Evolutionary conservation across 1,284 basidiomycete genomes (phyloP).

Genomic region (Wallemia mellicola): DNA sequence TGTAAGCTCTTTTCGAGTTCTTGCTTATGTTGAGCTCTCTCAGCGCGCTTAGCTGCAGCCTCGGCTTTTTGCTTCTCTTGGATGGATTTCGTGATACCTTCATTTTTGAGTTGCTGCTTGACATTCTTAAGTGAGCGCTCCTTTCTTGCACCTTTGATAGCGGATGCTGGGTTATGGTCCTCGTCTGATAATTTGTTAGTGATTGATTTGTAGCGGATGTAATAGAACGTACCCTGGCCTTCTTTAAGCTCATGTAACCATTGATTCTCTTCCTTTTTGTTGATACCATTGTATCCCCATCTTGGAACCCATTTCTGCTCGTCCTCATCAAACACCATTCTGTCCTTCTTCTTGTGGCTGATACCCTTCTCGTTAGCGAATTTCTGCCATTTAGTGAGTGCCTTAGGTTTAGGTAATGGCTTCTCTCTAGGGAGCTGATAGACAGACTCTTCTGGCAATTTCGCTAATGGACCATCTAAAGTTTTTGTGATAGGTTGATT

Average conservation of each 20-base stretch:
- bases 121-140: slow-evolving; percentile 57
- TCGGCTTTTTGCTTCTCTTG: slow-evolving; percentile 4
- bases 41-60: slow-evolving; percentile 7
- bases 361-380: slow-evolving; percentile 91
- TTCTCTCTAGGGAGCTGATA: slow-evolving; percentile 65
- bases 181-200: slow-evolving; percentile 20
- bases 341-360: slow-evolving; percentile 44
- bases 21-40: slow-evolving; percentile 28
- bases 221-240: slow-evolving; percentile 16
- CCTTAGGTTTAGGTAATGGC: slow-evolving; percentile 69
- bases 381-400: slow-evolving; percentile 82
- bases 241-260: slow-evolving; percentile 77
- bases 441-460: slow-evolving; percentile 36
- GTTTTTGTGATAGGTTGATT: slow-evolving; percentile 44
- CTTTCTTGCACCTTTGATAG: slow-evolving; percentile 45
- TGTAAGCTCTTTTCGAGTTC: slow-evolving; percentile 51
- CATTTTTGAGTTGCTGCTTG: slow-evolving; percentile 44
- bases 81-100: slow-evolving; percentile 25
- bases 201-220: slow-evolving; percentile 1
- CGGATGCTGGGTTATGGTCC: slow-evolving; percentile 47
- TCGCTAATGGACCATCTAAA: slow-evolving; percentile 52
- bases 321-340: slow-evolving; percentile 79
- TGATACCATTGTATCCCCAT: slow-evolving; percentile 78
- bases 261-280: slow-evolving; percentile 59
- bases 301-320: slow-evolving; percentile 69